Evolutionary conservation across 1,284 basidiomycete genomes (phyloP).

Genomic region (Naganishia cerealis): DNA sequence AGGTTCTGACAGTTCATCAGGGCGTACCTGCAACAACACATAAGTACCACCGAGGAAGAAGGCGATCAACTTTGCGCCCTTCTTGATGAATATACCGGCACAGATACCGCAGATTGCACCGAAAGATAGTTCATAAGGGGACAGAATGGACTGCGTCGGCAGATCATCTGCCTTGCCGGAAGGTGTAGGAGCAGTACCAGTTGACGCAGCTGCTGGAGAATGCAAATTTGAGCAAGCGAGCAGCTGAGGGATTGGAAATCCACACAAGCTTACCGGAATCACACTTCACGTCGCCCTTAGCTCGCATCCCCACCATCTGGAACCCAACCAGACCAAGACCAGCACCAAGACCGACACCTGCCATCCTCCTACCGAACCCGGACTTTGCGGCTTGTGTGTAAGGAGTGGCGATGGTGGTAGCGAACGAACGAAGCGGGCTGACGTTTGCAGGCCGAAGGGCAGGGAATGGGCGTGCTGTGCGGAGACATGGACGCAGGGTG

Average conservation of each 20-base stretch:
- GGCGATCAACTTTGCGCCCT: conserved; percentile 79
- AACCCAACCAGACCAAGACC: conserved; percentile 7
- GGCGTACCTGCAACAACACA: conserved; percentile 75
- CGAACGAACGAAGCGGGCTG: conserved; percentile 8
- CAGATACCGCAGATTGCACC: conserved; percentile 84
- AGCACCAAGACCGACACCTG: conserved; percentile 20
- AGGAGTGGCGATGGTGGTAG: conserved; percentile 1
- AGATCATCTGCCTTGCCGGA: conserved; percentile 17
- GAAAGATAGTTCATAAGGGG: conserved; percentile 79
- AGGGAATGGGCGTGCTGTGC: conserved; percentile 6
- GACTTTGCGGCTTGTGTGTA: conserved; percentile 14
- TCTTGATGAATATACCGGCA: conserved; percentile 89
- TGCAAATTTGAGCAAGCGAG: neutral
- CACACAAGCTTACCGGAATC: conserved; percentile 14
- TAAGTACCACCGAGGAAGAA: conserved; percentile 82
- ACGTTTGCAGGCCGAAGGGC: conserved; percentile 4
- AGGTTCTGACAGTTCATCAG: neutral
- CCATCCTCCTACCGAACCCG: conserved; percentile 17
- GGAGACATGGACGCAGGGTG: conserved; percentile 15
- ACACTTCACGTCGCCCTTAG: conserved; percentile 10
- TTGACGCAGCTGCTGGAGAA: neutral
- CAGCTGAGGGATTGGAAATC: neutral
- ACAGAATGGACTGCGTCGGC: conserved; percentile 66
- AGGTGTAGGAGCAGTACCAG: conserved; percentile 4
- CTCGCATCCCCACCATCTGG: conserved; percentile 19